Evolutionary conservation across 2,329 filamentous ascomycete species (phyloP).

Genomic region (Fusarium heterosporum): DNA sequence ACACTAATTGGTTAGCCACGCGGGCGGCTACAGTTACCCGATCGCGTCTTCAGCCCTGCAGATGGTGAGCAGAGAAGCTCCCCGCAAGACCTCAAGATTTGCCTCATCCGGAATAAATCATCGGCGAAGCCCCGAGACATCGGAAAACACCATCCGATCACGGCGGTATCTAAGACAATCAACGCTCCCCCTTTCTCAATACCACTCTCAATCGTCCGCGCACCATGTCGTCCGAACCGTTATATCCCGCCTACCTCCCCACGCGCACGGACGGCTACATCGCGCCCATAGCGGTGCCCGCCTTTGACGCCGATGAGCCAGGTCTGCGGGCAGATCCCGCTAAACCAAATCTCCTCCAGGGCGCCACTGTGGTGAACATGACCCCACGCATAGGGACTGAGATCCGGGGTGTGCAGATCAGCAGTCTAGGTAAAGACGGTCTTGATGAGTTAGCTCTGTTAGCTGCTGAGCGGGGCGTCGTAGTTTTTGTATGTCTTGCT

Average conservation of each 20-base stretch:
- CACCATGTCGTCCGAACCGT: constrained; percentile 37
- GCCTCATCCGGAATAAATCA: constrained; percentile 12
- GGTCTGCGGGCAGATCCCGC: constrained; percentile 48
- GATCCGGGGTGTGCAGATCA: constrained; percentile 48
- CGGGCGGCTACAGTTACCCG: constrained; percentile 18
- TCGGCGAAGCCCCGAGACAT: constrained; percentile 23
- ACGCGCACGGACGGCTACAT: constrained; percentile 50
- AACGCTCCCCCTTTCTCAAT: background rate
- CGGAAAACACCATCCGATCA: constrained; percentile 20
- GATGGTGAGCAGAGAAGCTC: constrained; percentile 17
- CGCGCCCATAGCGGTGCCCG: constrained; percentile 41
- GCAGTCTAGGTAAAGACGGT: constrained; percentile 38
- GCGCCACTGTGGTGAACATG: constrained; percentile 37
- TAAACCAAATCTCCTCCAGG: constrained; percentile 40
- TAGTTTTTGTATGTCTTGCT: constrained; percentile 46
- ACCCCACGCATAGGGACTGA: constrained; percentile 49
- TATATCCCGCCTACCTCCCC: constrained; percentile 51
- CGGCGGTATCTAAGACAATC: constrained; percentile 14
- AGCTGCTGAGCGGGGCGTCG: constrained; percentile 49
- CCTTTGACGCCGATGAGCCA: constrained; percentile 49
- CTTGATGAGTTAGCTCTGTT: constrained; percentile 49
- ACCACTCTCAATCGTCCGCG: background rate
- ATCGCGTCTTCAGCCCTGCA: constrained; percentile 22
- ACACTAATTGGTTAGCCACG: constrained; percentile 1
- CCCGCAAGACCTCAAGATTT: constrained; percentile 5